These are phyloP conservation scores for Cladophialophora immunda DNA, from an alignment of 2,329 filamentous ascomycete species.

Conservation along the genomic window DNA sequence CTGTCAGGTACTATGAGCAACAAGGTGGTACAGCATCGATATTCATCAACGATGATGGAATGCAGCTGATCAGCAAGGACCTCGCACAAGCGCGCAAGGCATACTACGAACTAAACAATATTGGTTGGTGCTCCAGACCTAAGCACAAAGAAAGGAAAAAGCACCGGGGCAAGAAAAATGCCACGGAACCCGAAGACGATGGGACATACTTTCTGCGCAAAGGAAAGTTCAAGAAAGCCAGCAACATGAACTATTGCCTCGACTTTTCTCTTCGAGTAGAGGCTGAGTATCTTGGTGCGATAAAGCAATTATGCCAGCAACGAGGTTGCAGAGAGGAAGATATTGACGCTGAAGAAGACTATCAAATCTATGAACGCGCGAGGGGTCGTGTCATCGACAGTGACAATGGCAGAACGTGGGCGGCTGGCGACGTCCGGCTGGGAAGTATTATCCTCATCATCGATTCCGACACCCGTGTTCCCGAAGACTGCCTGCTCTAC, in stretches of 20 bases:
- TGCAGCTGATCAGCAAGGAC: constrained; percentile 51
- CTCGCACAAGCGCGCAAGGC: constrained; percentile 54
- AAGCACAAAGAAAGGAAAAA: constrained; percentile 51
- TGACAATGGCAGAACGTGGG: constrained; percentile 66
- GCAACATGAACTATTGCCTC: constrained; percentile 78
- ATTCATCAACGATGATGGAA: constrained; percentile 52
- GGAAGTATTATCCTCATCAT: constrained; percentile 79
- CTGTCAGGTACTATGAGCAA: constrained; percentile 67
- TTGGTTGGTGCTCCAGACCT: constrained; percentile 60
- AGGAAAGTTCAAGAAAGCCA: constrained; percentile 77
- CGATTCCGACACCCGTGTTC: constrained; percentile 74
- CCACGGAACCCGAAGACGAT: constrained; percentile 51
- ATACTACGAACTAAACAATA: constrained; percentile 60
- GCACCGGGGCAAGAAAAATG: too few relatives aligned
- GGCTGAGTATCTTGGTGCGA: constrained; percentile 58
- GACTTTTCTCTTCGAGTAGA: constrained; percentile 70
- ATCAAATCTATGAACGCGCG: too few relatives aligned
- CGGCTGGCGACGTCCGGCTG: constrained; percentile 83
- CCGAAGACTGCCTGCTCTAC: constrained; percentile 72
- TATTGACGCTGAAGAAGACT: constrained; percentile 62
- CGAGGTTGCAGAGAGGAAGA: constrained; percentile 59
- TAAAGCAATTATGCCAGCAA: constrained; percentile 59
- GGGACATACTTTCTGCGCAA: constrained; percentile 48
- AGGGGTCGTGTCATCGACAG: too few relatives aligned
- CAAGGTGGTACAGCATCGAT: constrained; percentile 53